Percentiles rank a stretch among this genome's conserved stretches.
phyloP scores from a whole-genome alignment of 1,139 yeast genomes.

The Casaregolazyma suthepensis region DNA sequence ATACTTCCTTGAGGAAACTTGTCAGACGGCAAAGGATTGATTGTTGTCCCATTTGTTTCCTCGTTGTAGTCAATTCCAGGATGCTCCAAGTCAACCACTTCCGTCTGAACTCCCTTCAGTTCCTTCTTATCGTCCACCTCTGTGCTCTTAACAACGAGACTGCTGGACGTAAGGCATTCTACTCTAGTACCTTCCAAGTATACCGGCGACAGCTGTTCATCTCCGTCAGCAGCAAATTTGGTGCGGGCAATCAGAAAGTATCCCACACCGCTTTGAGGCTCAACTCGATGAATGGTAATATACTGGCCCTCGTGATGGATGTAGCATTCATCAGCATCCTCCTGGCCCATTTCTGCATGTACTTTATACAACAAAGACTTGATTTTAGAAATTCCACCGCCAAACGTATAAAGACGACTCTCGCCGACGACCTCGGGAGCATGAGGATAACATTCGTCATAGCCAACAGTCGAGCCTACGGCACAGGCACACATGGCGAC shows the following conservation, averaged over 20 bases:
- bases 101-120: conserved; percentile 59
- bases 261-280: conserved; percentile 80
- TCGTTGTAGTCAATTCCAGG: conserved; percentile 45
- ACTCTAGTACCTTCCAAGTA: conserved; percentile 62
- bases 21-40: conserved; percentile 41
- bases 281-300: conserved; percentile 82
- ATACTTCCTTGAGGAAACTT: conserved; percentile 85
- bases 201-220: conserved; percentile 55
- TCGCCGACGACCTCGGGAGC: conserved; percentile 80
- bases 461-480: conserved; percentile 91
- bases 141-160: conserved; percentile 51
- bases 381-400: conserved; percentile 67
- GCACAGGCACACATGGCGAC: conserved; percentile 93
- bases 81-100: conserved; percentile 46
- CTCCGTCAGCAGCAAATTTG: conserved; percentile 46
- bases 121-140: conserved; percentile 28
- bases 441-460: conserved; percentile 84
- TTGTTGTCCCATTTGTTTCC: conserved; percentile 37
- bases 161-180: conserved; percentile 52
- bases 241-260: conserved; percentile 86
- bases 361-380: conserved; percentile 54
- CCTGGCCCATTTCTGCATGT: conserved; percentile 60
- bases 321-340: conserved; percentile 81
- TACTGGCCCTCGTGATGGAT: conserved; percentile 92
- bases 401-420: conserved; percentile 54